phyloP scores from a whole-genome alignment of 345 rosid species.

The Passiflora organensis region DNA sequence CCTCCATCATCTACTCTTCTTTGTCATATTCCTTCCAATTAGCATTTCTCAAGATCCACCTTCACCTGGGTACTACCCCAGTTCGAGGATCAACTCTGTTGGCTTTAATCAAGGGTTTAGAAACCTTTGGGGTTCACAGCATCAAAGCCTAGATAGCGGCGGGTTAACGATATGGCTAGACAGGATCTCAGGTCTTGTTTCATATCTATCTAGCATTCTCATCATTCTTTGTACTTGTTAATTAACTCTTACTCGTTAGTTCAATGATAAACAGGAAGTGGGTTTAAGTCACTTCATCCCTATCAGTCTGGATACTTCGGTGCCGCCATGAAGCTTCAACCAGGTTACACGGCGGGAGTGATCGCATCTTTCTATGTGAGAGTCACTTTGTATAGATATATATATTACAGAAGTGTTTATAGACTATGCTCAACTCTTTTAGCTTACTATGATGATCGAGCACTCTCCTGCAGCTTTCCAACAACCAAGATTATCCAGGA shows the following conservation, averaged over 20 bases:
- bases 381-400: too few relatives aligned
- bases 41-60: constrained; percentile 49
- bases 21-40: constrained; percentile 23
- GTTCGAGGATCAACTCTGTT: constrained; percentile 43
- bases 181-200: constrained; percentile 42
- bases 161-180: constrained; percentile 73
- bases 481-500: constrained; percentile 73
- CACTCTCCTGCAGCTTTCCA: constrained; percentile 71
- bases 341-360: constrained; percentile 95
- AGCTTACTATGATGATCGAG: too few relatives aligned
- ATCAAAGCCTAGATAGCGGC: constrained; percentile 61
- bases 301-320: constrained; percentile 83
- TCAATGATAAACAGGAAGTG: constrained; percentile 63
- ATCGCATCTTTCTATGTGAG: constrained; percentile 74
- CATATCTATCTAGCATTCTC: too few relatives aligned
- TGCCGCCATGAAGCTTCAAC: constrained; percentile 72
- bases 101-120: constrained; percentile 48
- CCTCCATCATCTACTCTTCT: constrained; percentile 14
- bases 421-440: too few relatives aligned
- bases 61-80: constrained; percentile 78
- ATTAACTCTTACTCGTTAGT: not conserved
- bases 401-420: too few relatives aligned
- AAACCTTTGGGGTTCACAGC: constrained; percentile 85
- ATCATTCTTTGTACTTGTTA: too few relatives aligned
- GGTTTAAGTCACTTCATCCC: constrained; percentile 64